phyloP scores from a whole-genome alignment of 2,329 filamentous ascomycete genomes.

The Apiospora kogelbergensis region DNA sequence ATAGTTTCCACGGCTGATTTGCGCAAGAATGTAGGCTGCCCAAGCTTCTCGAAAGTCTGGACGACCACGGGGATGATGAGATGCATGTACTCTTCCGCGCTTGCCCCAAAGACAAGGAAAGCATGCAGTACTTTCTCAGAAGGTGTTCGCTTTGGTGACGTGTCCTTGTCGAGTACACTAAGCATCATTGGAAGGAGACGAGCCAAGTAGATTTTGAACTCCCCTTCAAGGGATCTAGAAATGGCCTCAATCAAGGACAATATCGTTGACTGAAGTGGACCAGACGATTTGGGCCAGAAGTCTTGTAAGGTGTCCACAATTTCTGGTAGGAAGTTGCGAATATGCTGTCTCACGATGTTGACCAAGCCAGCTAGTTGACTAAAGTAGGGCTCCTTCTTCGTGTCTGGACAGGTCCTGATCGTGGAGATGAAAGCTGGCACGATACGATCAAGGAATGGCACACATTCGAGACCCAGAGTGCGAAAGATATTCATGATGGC shows the following conservation, averaged over 20 bases:
- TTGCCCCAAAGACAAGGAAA: slow-evolving; percentile 93
- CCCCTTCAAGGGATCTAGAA: slow-evolving; percentile 87
- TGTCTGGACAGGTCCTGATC: slow-evolving; percentile 76
- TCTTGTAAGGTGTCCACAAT: slow-evolving; percentile 86
- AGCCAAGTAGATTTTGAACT: slow-evolving; percentile 96
- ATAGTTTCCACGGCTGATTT: slow-evolving; percentile 93
- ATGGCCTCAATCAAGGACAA: slow-evolving; percentile 91
- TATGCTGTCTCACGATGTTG: slow-evolving; percentile 93
- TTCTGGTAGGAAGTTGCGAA: slow-evolving; percentile 82
- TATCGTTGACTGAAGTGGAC: slow-evolving; percentile 86
- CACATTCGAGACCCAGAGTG: slow-evolving; percentile 92
- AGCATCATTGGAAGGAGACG: slow-evolving; percentile 91
- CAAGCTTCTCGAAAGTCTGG: slow-evolving; percentile 85
- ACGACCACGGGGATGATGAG: slow-evolving; percentile 96
- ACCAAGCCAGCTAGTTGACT: slow-evolving; percentile 93
- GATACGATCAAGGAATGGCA: slow-evolving; percentile 90
- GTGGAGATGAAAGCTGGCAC: slow-evolving; percentile 91
- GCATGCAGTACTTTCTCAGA: slow-evolving; percentile 92
- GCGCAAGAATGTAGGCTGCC: slow-evolving; percentile 75
- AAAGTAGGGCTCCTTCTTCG: slow-evolving; percentile 90
- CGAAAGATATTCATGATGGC: slow-evolving; percentile 99
- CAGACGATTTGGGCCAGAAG: slow-evolving; percentile 78
- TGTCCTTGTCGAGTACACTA: slow-evolving; percentile 85
- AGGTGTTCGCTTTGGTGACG: slow-evolving; percentile 70
- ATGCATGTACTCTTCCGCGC: slow-evolving; percentile 98